These are phyloP conservation scores for Arabidopsis thaliana DNA, from an alignment of 345 rosid genomes.

Conservation along the genomic window TAIR10.1 NC_003070.9:19651001-19651500, in stretches of 20 bases:
- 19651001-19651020: too few relatives aligned
- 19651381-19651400: slow-evolving; percentile 38
- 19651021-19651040: too few relatives aligned
- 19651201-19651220: too few relatives aligned
- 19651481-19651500: slow-evolving; percentile 75
- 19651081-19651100: too few relatives aligned
- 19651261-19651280: background rate
- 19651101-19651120: too few relatives aligned
- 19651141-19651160: too few relatives aligned
- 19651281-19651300: background rate
- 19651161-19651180: too few relatives aligned
- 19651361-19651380: slow-evolving; percentile 32
- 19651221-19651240: background rate
- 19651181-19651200: too few relatives aligned
- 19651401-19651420: slow-evolving; percentile 37
- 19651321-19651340: slow-evolving; percentile 17
- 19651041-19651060: too few relatives aligned
- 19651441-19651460: slow-evolving; percentile 93
- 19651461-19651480: slow-evolving; percentile 84
- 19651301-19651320: background rate
- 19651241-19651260: background rate
- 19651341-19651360: slow-evolving; percentile 18
- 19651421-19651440: slow-evolving; percentile 43
- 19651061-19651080: too few relatives aligned
- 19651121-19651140: too few relatives aligned